A percentile compares a stretch with the other conserved stretches of the same genome.
phyloP scores from a whole-genome alignment of 2,329 filamentous ascomycete genomes.

The Trichoderma sp. region DNA sequence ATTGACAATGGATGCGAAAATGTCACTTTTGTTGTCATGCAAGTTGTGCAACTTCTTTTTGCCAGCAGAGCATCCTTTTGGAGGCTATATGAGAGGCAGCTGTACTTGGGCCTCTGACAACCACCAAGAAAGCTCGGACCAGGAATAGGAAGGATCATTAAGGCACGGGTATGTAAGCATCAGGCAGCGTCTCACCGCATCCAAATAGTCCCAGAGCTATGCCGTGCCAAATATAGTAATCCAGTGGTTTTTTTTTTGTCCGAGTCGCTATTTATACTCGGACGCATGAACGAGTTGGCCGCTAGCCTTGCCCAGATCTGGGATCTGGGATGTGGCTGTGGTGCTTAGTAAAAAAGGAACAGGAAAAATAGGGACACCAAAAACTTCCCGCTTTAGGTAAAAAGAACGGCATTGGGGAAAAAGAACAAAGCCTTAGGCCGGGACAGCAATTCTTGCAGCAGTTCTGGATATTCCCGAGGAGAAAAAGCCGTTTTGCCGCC shows the following conservation, averaged over 20 bases:
- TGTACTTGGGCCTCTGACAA: not conserved
- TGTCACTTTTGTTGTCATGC: not conserved
- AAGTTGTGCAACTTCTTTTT: not conserved
- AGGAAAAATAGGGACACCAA: not conserved
- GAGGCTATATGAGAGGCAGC: not conserved
- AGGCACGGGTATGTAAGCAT: not conserved
- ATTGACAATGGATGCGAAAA: no score
- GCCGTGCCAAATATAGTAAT: slow-evolving; percentile 11
- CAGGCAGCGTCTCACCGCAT: slow-evolving; percentile 7
- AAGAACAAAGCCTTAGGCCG: not conserved
- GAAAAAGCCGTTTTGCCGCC: not conserved
- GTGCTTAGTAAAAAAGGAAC: not conserved
- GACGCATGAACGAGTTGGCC: not conserved
- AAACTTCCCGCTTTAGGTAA: not conserved
- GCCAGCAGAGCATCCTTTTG: not conserved
- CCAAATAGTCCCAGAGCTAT: not conserved
- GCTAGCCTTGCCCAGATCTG: not conserved
- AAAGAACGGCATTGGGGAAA: not conserved
- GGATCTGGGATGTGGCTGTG: slow-evolving; percentile 9
- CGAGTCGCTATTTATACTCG: not conserved
- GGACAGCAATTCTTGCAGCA: not conserved
- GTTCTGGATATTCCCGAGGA: not conserved
- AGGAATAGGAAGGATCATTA: not conserved
- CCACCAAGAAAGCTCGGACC: not conserved
- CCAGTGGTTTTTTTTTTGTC: not conserved